These are phyloP conservation scores for Puccinia hordei DNA, from an alignment of 1,284 basidiomycete species.

Conservation along the genomic window DNA sequence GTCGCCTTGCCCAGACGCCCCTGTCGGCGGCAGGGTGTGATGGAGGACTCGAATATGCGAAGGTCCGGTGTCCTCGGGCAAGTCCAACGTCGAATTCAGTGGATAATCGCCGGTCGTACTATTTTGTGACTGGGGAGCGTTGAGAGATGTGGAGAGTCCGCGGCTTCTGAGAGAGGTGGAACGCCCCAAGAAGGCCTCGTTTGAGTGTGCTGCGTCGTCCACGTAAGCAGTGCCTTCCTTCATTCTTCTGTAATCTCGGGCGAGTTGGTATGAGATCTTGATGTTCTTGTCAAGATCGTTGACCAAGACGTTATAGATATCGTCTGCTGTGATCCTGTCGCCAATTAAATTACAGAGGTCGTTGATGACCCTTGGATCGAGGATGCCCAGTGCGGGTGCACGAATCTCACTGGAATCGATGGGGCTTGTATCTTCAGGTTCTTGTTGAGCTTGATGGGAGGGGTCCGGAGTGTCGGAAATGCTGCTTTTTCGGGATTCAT, in stretches of 20 bases:
- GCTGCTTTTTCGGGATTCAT: conserved; percentile 24
- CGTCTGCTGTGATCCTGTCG: conserved; percentile 33
- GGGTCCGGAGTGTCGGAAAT: conserved; percentile 30
- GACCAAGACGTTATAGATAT: conserved; percentile 30
- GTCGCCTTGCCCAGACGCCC: neutral
- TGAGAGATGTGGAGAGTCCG: conserved; percentile 28
- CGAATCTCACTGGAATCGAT: conserved; percentile 43
- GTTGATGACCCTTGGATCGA: conserved; percentile 39
- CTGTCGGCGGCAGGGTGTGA: conserved; percentile 25
- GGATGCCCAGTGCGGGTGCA: conserved; percentile 28
- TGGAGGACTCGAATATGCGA: conserved; percentile 40
- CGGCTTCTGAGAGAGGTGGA: conserved; percentile 36
- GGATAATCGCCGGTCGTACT: conserved; percentile 1
- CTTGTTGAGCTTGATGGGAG: conserved; percentile 17
- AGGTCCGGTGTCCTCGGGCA: conserved; percentile 33
- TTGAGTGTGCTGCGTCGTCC: conserved; percentile 12
- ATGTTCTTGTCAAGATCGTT: conserved; percentile 46
- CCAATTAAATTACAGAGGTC: conserved; percentile 42
- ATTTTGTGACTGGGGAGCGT: conserved; percentile 5
- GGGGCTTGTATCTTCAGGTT: conserved; percentile 22
- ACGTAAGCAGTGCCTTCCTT: conserved; percentile 47
- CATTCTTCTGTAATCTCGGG: conserved; percentile 50
- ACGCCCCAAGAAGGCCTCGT: conserved; percentile 15
- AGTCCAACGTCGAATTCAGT: conserved; percentile 20
- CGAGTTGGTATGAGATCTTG: conserved; percentile 47